Conservation (phyloP, 2,329 filamentous ascomycete species). For the Malbranchea zuffiana region DNA sequence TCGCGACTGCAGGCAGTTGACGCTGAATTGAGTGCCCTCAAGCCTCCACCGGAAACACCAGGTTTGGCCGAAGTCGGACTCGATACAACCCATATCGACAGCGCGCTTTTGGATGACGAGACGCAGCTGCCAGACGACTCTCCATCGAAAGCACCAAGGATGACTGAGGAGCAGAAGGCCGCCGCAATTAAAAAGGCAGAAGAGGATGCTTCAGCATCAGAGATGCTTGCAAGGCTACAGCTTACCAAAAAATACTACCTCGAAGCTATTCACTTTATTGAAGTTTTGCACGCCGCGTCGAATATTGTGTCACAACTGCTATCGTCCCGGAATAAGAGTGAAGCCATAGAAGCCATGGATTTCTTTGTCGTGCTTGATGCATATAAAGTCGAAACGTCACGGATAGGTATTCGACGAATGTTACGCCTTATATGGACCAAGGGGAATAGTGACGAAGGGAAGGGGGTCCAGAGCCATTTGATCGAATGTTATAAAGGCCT, state of each 20-base stretch:
- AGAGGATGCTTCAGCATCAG: slow-evolving; percentile 78
- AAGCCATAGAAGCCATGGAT: slow-evolving; percentile 98
- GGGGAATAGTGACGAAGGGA: slow-evolving; percentile 97
- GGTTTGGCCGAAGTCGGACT: slow-evolving; percentile 57
- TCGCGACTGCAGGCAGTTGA: slow-evolving; percentile 72
- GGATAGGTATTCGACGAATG: slow-evolving; percentile 88
- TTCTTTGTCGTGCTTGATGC: slow-evolving; percentile 93
- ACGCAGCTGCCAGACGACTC: slow-evolving; percentile 62
- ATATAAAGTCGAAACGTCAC: slow-evolving; percentile 90
- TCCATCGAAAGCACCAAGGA: slow-evolving; percentile 52
- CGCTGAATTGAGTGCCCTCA: slow-evolving; percentile 65
- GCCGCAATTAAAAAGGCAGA: slow-evolving; percentile 67
- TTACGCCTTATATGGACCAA: slow-evolving; percentile 97
- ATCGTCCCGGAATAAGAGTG: slow-evolving; percentile 92
- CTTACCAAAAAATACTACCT: slow-evolving; percentile 81
- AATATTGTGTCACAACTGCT: slow-evolving; percentile 74
- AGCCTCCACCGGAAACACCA: slow-evolving; percentile 63
- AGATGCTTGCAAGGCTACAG: slow-evolving; percentile 77
- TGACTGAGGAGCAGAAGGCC: slow-evolving; percentile 69
- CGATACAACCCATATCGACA: slow-evolving; percentile 61
- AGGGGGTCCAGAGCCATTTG: slow-evolving; percentile 90
- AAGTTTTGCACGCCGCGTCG: slow-evolving; percentile 76
- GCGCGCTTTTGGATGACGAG: slow-evolving; percentile 72
- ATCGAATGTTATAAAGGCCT: slow-evolving; percentile 94
- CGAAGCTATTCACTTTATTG: slow-evolving; percentile 90